A percentile compares a stretch with the other conserved stretches of the same genome.
Conservation (phyloP, 2,329 filamentous ascomycete genomes). For the Colletotrichum siamense region DNA sequence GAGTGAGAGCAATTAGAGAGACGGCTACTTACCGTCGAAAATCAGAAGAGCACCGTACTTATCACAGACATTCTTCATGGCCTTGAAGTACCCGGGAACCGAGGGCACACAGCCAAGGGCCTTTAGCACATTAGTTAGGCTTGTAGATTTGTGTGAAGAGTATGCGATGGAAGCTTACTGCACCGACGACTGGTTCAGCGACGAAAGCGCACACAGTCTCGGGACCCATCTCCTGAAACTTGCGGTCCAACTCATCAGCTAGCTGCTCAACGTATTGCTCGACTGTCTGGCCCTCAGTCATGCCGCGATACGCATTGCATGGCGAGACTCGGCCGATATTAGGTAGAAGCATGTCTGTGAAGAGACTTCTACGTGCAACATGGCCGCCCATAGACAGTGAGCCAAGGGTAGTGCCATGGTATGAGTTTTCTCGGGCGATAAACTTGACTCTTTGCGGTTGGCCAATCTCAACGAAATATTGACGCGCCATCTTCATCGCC, state of each 20-base stretch:
- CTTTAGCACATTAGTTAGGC: slow-evolving; percentile 32
- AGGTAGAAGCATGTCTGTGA: slow-evolving; percentile 63
- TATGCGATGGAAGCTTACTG: slow-evolving; percentile 53
- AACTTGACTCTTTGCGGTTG: slow-evolving; percentile 64
- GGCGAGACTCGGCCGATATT: slow-evolving; percentile 68
- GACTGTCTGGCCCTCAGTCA: slow-evolving; percentile 55
- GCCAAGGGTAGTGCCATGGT: slow-evolving; percentile 76
- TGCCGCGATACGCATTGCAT: slow-evolving; percentile 69
- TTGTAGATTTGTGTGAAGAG: background rate
- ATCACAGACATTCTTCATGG: slow-evolving; percentile 72
- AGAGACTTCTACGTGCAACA: slow-evolving; percentile 62
- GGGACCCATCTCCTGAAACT: slow-evolving; percentile 69
- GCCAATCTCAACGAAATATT: slow-evolving; percentile 49
- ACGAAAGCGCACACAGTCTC: slow-evolving; percentile 65
- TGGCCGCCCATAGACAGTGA: slow-evolving; percentile 71
- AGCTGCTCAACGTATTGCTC: slow-evolving; percentile 58
- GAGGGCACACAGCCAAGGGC: slow-evolving; percentile 73
- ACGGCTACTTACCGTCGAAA: slow-evolving; percentile 53
- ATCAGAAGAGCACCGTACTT: slow-evolving; percentile 77
- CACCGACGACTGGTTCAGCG: slow-evolving; percentile 76
- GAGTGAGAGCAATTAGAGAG: background rate
- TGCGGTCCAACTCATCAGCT: slow-evolving; percentile 68
- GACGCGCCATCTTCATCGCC: slow-evolving; percentile 53
- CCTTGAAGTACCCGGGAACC: slow-evolving; percentile 61
- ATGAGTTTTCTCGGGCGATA: slow-evolving; percentile 71